Percentiles rank a stretch among this genome's conserved stretches.
These are phyloP conservation scores for Rhynchospora breviuscula DNA, from an alignment of 176 grass and related monocot genomes.

Conservation along the genomic window DNA sequence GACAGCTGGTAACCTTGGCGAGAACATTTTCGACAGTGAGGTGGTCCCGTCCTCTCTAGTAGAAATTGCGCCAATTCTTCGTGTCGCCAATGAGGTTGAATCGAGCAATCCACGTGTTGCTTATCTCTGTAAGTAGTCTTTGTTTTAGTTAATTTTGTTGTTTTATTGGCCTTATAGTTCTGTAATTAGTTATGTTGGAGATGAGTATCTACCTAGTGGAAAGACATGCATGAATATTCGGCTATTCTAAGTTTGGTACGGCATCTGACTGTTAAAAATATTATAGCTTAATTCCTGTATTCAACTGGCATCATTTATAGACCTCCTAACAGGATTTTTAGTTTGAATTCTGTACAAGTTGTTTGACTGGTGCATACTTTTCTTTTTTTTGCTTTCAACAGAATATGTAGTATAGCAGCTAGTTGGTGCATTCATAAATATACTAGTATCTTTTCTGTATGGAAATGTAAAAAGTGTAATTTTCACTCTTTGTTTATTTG, in stretches of 20 bases:
- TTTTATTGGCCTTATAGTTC: neutral
- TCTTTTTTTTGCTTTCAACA: neutral
- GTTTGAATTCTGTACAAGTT: neutral
- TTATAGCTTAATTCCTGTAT: too few species aligned
- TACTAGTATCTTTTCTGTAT: neutral
- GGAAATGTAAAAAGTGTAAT: neutral
- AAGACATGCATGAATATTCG: neutral
- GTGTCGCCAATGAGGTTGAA: constrained; percentile 84
- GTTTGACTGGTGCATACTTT: neutral
- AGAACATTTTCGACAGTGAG: constrained; percentile 86
- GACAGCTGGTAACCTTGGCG: constrained; percentile 74
- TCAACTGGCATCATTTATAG: neutral
- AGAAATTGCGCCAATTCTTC: constrained; percentile 80
- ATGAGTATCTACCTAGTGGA: neutral
- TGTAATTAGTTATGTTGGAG: neutral
- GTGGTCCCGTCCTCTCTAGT: constrained; percentile 71
- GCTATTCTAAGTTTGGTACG: neutral
- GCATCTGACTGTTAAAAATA: neutral
- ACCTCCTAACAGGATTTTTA: neutral
- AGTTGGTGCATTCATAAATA: neutral
- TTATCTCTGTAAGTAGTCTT: constrained; percentile 55
- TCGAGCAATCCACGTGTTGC: constrained; percentile 54
- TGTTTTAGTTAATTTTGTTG: neutral
- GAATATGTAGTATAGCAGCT: neutral
- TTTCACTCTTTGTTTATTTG: too few species aligned